These are phyloP conservation scores for Lactarius sp. DNA, from an alignment of 768 basidiomycete genomes.

Conservation along the genomic window DNA sequence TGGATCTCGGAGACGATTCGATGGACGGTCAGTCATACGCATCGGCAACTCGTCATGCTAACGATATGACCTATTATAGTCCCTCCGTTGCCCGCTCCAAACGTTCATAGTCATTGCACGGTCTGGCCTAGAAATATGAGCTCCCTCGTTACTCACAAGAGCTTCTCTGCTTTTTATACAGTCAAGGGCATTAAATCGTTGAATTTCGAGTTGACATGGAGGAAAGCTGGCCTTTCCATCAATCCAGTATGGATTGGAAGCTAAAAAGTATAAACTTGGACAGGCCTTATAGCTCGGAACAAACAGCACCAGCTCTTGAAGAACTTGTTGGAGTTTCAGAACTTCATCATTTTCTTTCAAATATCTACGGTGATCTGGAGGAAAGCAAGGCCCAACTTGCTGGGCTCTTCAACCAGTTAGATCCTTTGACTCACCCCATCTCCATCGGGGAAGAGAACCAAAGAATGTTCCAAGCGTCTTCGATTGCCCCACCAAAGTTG, in stretches of 20 bases:
- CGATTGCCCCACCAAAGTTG: background rate
- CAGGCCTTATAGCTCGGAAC: slow-evolving; percentile 16
- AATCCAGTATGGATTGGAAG: background rate
- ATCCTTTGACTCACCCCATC: background rate
- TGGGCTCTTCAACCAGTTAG: background rate
- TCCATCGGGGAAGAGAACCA: slow-evolving; percentile 9
- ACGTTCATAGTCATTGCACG: background rate
- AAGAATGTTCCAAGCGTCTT: background rate
- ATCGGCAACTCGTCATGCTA: background rate
- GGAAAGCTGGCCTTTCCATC: background rate
- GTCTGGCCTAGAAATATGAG: slow-evolving; percentile 5
- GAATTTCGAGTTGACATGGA: slow-evolving; percentile 23
- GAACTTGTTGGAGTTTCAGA: slow-evolving; percentile 18
- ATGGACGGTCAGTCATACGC: slow-evolving; percentile 21
- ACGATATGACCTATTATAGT: slow-evolving; percentile 7
- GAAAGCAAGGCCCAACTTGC: background rate
- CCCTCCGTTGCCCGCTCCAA: slow-evolving; percentile 20
- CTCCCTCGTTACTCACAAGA: background rate
- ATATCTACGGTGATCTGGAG: background rate
- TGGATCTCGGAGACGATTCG: background rate
- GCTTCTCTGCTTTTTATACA: background rate
- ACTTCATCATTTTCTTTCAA: background rate
- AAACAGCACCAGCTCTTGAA: slow-evolving; percentile 12
- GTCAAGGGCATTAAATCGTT: slow-evolving; percentile 19
- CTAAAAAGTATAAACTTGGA: background rate